Conservation (phyloP, 495 filamentous ascomycete species). For the Rhypophila decipiens region DNA sequence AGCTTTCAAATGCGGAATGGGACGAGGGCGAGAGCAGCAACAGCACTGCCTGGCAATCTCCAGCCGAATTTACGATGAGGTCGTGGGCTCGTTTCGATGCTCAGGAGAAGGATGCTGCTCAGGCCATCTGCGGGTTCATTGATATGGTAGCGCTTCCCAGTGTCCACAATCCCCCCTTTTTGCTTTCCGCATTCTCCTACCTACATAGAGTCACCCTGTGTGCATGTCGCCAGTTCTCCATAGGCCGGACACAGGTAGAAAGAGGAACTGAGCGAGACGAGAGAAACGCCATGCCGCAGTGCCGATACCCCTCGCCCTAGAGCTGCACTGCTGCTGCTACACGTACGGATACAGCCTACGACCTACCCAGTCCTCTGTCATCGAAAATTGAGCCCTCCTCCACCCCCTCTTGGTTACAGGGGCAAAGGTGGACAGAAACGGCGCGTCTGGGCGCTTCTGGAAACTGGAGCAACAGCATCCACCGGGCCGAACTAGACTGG, state of each 20-base stretch:
- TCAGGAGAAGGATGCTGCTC: not conserved
- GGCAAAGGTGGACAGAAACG: slow-evolving; percentile 13
- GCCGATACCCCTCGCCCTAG: slow-evolving; percentile 24
- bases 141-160: slow-evolving; percentile 1
- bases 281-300: slow-evolving; percentile 27
- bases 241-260: not conserved
- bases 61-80: not conserved
- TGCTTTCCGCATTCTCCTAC: too few relatives aligned
- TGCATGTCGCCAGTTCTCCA: not conserved
- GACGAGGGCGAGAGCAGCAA: slow-evolving; percentile 3
- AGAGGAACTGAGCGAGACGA: slow-evolving; percentile 11
- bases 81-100: not conserved
- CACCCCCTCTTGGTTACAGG: slow-evolving; percentile 2
- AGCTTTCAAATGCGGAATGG: slow-evolving; percentile 15
- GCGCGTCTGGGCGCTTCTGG: slow-evolving; percentile 18
- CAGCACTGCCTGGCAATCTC: not conserved
- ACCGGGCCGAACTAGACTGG: slow-evolving; percentile 11
- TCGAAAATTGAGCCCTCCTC: not conserved
- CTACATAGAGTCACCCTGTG: not conserved
- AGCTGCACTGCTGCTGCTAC: not conserved
- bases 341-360: too few relatives aligned
- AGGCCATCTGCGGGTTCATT: slow-evolving; percentile 6
- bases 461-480: slow-evolving; percentile 14
- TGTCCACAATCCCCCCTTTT: not conserved
- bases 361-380: not conserved